Percentiles rank a stretch among this genome's conserved stretches.
These are phyloP conservation scores for Yamadazyma sp. DNA, from an alignment of 1,139 yeast genomes.

Conservation along the genomic window DNA sequence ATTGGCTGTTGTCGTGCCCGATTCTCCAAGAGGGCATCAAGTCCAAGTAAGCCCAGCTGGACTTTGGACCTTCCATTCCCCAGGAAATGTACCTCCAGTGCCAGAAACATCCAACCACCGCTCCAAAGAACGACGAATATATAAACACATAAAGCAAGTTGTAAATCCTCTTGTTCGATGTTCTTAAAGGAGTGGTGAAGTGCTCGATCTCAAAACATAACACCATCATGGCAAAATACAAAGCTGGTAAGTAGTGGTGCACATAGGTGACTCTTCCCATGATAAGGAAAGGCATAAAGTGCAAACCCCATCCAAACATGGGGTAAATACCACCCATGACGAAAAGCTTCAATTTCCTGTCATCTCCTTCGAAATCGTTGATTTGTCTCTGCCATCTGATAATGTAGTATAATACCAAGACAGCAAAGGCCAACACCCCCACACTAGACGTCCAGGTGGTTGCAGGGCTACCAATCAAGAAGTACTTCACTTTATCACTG, in stretches of 20 bases:
- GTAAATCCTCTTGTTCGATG: slow-evolving; percentile 23
- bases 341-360: slow-evolving; percentile 33
- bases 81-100: slow-evolving; percentile 76
- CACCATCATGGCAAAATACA: slow-evolving; percentile 90
- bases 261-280: slow-evolving; percentile 98
- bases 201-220: slow-evolving; percentile 75
- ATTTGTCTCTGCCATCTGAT: slow-evolving; percentile 94
- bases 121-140: slow-evolving; percentile 48
- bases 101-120: slow-evolving; percentile 67
- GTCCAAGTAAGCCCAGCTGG: slow-evolving; percentile 68
- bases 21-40: slow-evolving; percentile 75
- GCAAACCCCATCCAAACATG: slow-evolving; percentile 94
- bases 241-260: slow-evolving; percentile 95
- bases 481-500: slow-evolving; percentile 75
- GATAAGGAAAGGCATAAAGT: slow-evolving; percentile 82
- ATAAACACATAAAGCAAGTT: slow-evolving; percentile 32
- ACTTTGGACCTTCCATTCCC: slow-evolving; percentile 86
- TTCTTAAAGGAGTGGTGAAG: slow-evolving; percentile 46
- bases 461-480: slow-evolving; percentile 88
- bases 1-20: slow-evolving; percentile 32
- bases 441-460: slow-evolving; percentile 90
- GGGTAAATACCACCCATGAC: slow-evolving; percentile 88
- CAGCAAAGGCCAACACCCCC: slow-evolving; percentile 63
- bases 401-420: slow-evolving; percentile 55
- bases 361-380: slow-evolving; percentile 56